phyloP scores from a whole-genome alignment of 2,329 filamentous ascomycete species.

The Phaeosphaeria sp. region DNA sequence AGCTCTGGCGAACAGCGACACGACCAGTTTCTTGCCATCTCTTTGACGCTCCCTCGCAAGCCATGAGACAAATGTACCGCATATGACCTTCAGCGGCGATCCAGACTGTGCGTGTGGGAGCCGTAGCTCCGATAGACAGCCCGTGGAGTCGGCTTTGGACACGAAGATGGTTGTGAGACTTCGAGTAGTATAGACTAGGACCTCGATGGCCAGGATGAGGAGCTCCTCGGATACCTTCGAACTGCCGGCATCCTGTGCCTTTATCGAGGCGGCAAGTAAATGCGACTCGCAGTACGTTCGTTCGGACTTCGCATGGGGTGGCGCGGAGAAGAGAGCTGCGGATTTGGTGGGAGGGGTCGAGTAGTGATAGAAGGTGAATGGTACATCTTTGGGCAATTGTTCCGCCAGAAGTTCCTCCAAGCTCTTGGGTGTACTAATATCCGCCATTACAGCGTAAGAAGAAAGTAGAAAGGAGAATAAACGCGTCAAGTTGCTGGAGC shows the following conservation, averaged over 20 bases:
- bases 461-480: conserved; percentile 9
- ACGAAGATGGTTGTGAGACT: conserved; percentile 88
- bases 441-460: conserved; percentile 31
- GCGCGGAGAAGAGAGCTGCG: conserved; percentile 78
- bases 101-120: conserved; percentile 54
- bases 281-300: conserved; percentile 88
- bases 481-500: conserved; percentile 15
- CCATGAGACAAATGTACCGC: conserved; percentile 76
- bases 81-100: conserved; percentile 79
- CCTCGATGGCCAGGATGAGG: conserved; percentile 82
- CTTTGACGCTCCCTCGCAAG: conserved; percentile 72
- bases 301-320: conserved; percentile 73
- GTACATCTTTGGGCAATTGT: conserved; percentile 59
- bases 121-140: conserved; percentile 74
- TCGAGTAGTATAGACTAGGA: conserved; percentile 82
- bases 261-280: conserved; percentile 68
- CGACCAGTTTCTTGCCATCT: conserved; percentile 70
- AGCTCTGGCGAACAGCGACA: conserved; percentile 90
- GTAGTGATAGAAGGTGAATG: conserved; percentile 81
- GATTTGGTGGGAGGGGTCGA: conserved; percentile 81
- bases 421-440: conserved; percentile 25
- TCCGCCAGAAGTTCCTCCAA: conserved; percentile 57
- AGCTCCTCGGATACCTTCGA: conserved; percentile 56
- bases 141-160: conserved; percentile 95
- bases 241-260: conserved; percentile 33